Percentiles rank a stretch among this genome's conserved stretches.
Conservation (phyloP, 192 early-diverging fungal species). For the Dissophora ornata region DNA sequence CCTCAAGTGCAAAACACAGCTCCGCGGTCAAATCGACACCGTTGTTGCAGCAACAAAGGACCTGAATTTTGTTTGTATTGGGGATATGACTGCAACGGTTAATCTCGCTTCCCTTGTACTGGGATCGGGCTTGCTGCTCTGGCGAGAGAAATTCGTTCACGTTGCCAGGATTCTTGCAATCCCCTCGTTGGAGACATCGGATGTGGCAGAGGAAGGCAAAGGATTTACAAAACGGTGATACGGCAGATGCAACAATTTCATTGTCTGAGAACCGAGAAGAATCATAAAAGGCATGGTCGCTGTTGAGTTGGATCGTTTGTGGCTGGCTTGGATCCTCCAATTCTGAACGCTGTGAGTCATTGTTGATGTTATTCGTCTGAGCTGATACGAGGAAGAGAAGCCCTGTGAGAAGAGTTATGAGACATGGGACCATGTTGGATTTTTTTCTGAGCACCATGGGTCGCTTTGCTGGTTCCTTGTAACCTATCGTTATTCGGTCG, state of each 20-base stretch:
- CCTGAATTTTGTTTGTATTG: slow-evolving; percentile 4
- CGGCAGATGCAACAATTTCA: slow-evolving; percentile 30
- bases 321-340: too few species aligned
- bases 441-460: too few species aligned
- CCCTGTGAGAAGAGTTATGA: too few species aligned
- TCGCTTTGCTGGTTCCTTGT: too few species aligned
- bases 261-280: background rate
- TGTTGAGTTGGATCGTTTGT: slow-evolving; percentile 4
- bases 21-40: slow-evolving; percentile 41
- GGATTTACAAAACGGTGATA: slow-evolving; percentile 49
- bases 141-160: background rate
- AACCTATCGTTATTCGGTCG: too few species aligned
- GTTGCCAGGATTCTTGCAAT: slow-evolving; percentile 19
- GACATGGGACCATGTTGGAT: too few species aligned
- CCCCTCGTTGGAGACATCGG: slow-evolving; percentile 47
- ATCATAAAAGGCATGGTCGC: slow-evolving; percentile 16
- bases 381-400: too few species aligned
- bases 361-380: too few species aligned
- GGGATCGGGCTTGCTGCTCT: background rate
- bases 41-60: slow-evolving; percentile 44
- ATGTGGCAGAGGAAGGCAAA: slow-evolving; percentile 43
- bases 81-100: slow-evolving; percentile 33
- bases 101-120: slow-evolving; percentile 13
- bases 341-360: background rate
- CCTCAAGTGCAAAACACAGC: slow-evolving; percentile 30